phyloP scores from a whole-genome alignment of 225 moss, liverwort and hornwort genomes.

The Antitrichia curtipendula region DNA sequence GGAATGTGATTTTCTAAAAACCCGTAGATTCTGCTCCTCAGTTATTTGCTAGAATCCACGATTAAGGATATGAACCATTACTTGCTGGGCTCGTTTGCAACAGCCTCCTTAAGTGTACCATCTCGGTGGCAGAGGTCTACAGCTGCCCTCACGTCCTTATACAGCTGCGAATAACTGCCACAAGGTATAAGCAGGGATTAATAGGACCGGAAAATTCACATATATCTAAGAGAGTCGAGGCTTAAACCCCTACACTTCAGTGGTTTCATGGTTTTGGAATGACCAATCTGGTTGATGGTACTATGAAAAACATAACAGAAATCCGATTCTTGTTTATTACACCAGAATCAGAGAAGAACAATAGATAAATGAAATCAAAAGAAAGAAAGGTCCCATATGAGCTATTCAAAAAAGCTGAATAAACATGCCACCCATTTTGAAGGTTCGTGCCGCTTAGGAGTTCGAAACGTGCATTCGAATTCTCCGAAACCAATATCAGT shows the following conservation, averaged over 20 bases:
- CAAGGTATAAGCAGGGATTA: not conserved
- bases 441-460: not conserved
- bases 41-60: not conserved
- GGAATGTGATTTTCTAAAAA: not conserved
- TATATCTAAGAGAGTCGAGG: not conserved
- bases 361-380: not conserved
- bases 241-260: not conserved
- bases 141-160: slow-evolving; percentile 76
- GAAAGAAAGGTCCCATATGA: not conserved
- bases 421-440: not conserved
- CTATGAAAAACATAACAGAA: not conserved
- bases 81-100: slow-evolving; percentile 78
- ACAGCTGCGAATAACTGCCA: slow-evolving; percentile 73
- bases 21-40: not conserved
- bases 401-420: not conserved
- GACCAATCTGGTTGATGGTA: not conserved
- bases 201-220: not conserved
- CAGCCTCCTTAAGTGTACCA: slow-evolving; percentile 85
- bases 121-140: slow-evolving; percentile 89
- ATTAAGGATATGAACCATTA: slow-evolving; percentile 1
- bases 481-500: not conserved
- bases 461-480: not conserved
- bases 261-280: not conserved
- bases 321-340: not conserved
- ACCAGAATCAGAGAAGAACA: not conserved